Evolutionary conservation across 345 rosid species (phyloP), one percentile per base, ranked within the genome.

Genomic region (Geranium brycei): DNA sequence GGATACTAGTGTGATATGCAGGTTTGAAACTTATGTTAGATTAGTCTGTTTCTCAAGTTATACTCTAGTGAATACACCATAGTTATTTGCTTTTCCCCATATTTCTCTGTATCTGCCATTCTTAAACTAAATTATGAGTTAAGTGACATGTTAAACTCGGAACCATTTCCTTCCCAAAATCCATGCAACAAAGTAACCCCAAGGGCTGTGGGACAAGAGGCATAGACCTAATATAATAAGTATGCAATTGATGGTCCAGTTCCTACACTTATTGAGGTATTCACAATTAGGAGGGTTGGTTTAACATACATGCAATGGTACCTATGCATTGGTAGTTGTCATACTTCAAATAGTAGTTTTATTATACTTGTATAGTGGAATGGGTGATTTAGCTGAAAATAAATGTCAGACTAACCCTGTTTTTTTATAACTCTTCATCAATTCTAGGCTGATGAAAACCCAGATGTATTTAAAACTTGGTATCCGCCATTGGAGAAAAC

Each of bases 401-500:
- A 47, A 47, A 47, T 2, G 13, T 47, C 13, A 8, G 53, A 13
- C 53, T 47, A 47, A 47, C 53, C 14, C 53, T 47, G 3, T 47
- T 31, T n/a, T n/a, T 66, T 41, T 61, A 56, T 19, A 17, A 23
- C 55, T 59, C 57, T 55, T 66, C 31, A 47, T 69, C 51, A 32
- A 68, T 64, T 60, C 69, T 85, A 90, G 97, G 83, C 76, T 69
- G 82, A 77, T 65, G 96, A 75, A 76, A 82, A 76, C 65, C 64
- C 85, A 23, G 84, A 83, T 76, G 80, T 77, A 64, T 85, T 80
- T 77, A 88, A 81, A 74, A 80, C 90, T 77, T 90, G 96, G 99
- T 93, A 90, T 70, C 96, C 99, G 51, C 90, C 99, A 31, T 64
- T 93, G 72, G 99, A 93, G 85, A 90, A 83, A 77, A 90, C 99